Percentiles rank a stretch among this genome's conserved stretches.
Evolutionary conservation across 1,284 basidiomycete genomes (phyloP).

Genomic region (Fomes fomentarius): DNA sequence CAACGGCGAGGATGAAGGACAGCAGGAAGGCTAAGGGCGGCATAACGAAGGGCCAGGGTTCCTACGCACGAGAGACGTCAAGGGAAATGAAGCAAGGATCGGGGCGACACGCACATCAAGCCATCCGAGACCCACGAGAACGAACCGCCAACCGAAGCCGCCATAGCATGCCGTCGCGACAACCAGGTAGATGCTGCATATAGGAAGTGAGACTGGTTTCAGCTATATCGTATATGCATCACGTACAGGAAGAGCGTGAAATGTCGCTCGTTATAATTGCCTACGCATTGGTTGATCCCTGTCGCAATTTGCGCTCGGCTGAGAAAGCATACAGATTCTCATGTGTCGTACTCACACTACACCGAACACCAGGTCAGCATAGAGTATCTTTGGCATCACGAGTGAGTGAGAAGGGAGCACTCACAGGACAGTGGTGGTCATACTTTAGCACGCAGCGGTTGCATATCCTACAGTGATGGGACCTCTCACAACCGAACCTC

Average conservation of each 20-base stretch:
- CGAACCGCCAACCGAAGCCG: constrained; percentile 59
- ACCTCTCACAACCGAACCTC: constrained; percentile 57
- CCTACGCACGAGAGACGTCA: constrained; percentile 17
- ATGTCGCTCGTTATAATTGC: constrained; percentile 93
- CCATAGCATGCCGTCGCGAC: constrained; percentile 62
- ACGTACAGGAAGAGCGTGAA: constrained; percentile 93
- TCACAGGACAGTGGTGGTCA: constrained; percentile 93
- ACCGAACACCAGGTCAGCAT: constrained; percentile 15
- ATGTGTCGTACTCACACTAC: constrained; percentile 45
- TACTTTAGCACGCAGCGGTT: constrained; percentile 92
- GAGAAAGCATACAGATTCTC: neutral
- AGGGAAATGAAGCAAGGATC: neutral
- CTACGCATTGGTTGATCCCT: constrained; percentile 99
- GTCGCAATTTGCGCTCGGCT: constrained; percentile 15
- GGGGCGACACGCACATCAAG: constrained; percentile 24
- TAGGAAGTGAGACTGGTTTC: no score
- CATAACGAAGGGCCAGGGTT: constrained; percentile 65
- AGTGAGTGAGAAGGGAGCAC: constrained; percentile 28
- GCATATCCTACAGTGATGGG: constrained; percentile 96
- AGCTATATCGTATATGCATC: neutral
- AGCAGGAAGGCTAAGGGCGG: constrained; percentile 77
- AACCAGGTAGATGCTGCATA: constrained; percentile 71
- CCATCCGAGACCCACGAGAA: constrained; percentile 61
- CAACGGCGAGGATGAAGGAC: constrained; percentile 75
- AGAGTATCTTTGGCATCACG: neutral